phyloP scores from a whole-genome alignment of 2,329 filamentous ascomycete species.

The Penicillium verrucosum region DNA sequence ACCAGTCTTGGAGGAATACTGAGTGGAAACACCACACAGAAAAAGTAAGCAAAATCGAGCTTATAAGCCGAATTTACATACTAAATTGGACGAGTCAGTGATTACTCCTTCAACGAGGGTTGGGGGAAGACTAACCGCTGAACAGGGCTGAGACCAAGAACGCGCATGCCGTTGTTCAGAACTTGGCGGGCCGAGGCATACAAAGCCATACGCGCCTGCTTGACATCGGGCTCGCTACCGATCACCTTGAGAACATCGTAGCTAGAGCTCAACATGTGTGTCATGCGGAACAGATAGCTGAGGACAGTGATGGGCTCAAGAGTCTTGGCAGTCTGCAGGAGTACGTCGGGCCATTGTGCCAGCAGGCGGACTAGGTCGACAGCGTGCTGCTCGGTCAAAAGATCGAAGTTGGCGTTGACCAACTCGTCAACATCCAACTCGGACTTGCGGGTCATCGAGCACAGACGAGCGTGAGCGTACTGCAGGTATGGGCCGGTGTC shows the following conservation, averaged over 20 bases:
- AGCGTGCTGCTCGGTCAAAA: conserved; percentile 61
- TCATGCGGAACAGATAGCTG: conserved; percentile 66
- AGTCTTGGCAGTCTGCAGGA: conserved; percentile 61
- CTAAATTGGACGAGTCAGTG: conserved; percentile 18
- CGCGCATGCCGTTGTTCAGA: conserved; percentile 62
- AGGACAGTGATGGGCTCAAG: conserved; percentile 66
- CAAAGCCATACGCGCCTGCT: conserved; percentile 59
- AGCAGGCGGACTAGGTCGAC: conserved; percentile 60
- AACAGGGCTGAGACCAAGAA: conserved; percentile 64
- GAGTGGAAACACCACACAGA: conserved; percentile 2
- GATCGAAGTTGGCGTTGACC: conserved; percentile 54
- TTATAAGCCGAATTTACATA: conserved; percentile 24
- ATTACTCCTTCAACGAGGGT: neutral
- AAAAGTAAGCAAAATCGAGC: neutral
- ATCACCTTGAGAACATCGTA: conserved; percentile 63
- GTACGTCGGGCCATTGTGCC: conserved; percentile 63
- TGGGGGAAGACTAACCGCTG: conserved; percentile 44
- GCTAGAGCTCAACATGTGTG: conserved; percentile 58
- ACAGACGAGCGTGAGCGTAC: conserved; percentile 61
- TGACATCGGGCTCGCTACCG: conserved; percentile 56
- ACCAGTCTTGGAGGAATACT: conserved; percentile 5
- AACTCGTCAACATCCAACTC: conserved; percentile 49
- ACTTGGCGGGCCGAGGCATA: conserved; percentile 63
- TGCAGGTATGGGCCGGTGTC: conserved; percentile 65
- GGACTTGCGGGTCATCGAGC: conserved; percentile 58